Conservation (phyloP, 441 rosid species). For the Sinapis alba region DNA sequence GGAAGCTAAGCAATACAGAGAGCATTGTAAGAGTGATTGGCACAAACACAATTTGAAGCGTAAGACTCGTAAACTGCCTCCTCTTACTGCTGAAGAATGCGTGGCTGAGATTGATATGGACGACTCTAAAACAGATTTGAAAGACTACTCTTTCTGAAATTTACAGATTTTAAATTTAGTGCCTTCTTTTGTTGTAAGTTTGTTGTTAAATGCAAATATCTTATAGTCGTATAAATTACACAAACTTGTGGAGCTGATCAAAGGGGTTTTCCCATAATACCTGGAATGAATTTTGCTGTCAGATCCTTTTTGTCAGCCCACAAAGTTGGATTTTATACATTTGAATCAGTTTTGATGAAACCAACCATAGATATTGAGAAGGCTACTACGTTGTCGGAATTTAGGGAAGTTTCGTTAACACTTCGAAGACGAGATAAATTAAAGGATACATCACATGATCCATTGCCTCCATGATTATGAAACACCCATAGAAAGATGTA, state of each 20-base stretch:
- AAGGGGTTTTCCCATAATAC: not conserved
- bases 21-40: conserved; percentile 93
- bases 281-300: not conserved
- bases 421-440: conserved; percentile 18
- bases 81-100: conserved; percentile 82
- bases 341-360: not conserved
- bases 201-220: not conserved
- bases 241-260: not conserved
- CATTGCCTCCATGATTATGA: conserved; percentile 25
- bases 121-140: conserved; percentile 69
- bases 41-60: conserved; percentile 93
- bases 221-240: not conserved
- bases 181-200: not conserved
- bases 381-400: not conserved
- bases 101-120: conserved; percentile 65
- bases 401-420: conserved; percentile 18
- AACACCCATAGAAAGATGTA: conserved; percentile 39
- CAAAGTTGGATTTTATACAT: not conserved
- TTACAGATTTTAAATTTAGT: not conserved
- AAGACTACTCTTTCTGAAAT: conserved; percentile 85
- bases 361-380: not conserved
- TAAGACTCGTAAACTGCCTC: conserved; percentile 78
- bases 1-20: conserved; percentile 79
- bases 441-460: conserved; percentile 18
- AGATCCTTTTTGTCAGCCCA: not conserved